Evolutionary conservation across 2,329 filamentous ascomycete species (phyloP), one percentile per base, ranked within the genome.

Genomic region (Arthrobotrys pseudoclavata): DNA sequence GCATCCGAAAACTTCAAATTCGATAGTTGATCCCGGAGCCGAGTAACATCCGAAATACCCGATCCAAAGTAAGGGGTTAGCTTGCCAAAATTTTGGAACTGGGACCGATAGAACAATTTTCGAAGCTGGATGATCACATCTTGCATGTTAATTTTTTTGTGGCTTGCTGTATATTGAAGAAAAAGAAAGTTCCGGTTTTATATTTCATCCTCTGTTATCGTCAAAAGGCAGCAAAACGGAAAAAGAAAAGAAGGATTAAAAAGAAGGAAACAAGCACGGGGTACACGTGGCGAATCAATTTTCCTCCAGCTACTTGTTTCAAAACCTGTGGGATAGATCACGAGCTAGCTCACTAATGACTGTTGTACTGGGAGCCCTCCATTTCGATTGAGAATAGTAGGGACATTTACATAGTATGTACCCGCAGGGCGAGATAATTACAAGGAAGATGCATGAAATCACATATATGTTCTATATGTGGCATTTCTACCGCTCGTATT

Each of bases 341-440:
- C 50, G 50, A 53, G 26, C 24, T 26, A 53, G 24, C 50, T 31
- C 50, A 53, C 22, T 52, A 3, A 29, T 22, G 24, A 29, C 48
- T 5, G 10, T 20, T 29, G 24, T 29, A 52, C 48, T 15, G 26
- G 15, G 13, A 53, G 42, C 10, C 15, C 13, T 15, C 50, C 22
- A 52, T 53, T 26, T 53, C 50, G 9, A 31, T 53, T 18, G 15
- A 53, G 50, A 18, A 31, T 53, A 18, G 26, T n/a, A 13, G 12
- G 37, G 12, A 12, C 37, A 40, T 15, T 52, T 18, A 10, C 50
- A 31, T 31, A 5, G 50, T 22, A 31, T 6, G 13, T 45, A 45
- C 26, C 15, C 15, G 24, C 26, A 53, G 47, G 47, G 45, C 45
- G 45, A 52, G 24, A 52, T 22, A 52, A 52, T 55, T 37, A 20